These are phyloP conservation scores for Aspergillus ruber DNA, from an alignment of 2,329 filamentous ascomycete genomes.

Conservation along the genomic window DNA sequence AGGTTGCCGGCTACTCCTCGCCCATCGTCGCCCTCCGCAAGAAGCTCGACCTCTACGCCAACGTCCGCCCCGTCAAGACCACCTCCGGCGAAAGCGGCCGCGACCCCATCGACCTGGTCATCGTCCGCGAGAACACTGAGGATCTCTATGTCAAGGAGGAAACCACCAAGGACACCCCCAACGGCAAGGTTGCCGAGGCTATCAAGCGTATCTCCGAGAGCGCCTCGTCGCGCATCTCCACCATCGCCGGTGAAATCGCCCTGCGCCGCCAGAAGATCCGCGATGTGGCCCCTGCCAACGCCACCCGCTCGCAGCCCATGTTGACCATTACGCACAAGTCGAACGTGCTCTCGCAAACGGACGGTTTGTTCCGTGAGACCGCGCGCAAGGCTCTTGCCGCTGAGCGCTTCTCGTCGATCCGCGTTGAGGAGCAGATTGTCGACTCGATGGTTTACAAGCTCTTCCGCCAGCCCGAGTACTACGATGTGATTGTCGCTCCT, in stretches of 20 bases:
- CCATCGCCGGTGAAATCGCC: constrained; percentile 93
- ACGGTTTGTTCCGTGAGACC: constrained; percentile 85
- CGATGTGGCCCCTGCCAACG: constrained; percentile 43
- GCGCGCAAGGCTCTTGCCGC: constrained; percentile 66
- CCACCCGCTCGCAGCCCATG: constrained; percentile 57
- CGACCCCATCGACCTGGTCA: constrained; percentile 84
- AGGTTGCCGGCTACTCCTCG: constrained; percentile 91
- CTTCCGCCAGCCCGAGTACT: constrained; percentile 88
- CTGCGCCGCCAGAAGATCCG: constrained; percentile 77
- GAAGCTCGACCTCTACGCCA: constrained; percentile 89
- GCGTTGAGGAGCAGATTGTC: constrained; percentile 93
- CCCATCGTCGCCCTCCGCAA: constrained; percentile 97
- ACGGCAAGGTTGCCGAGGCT: constrained; percentile 84
- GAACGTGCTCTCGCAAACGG: constrained; percentile 93
- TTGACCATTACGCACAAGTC: constrained; percentile 98
- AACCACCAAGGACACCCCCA: constrained; percentile 65
- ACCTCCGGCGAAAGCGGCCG: constrained; percentile 50
- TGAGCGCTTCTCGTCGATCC: constrained; percentile 57
- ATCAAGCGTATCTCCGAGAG: constrained; percentile 93
- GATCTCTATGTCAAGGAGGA: constrained; percentile 98
- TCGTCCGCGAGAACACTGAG: constrained; percentile 97
- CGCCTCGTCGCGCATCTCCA: constrained; percentile 77
- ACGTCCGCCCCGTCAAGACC: constrained; percentile 91
- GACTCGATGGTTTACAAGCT: constrained; percentile 99
- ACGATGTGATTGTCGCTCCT: constrained; percentile 96